These are phyloP conservation scores for Phytophthora parvispora DNA, from an alignment of 352 stramenopile genomes.

Conservation along the genomic window DNA sequence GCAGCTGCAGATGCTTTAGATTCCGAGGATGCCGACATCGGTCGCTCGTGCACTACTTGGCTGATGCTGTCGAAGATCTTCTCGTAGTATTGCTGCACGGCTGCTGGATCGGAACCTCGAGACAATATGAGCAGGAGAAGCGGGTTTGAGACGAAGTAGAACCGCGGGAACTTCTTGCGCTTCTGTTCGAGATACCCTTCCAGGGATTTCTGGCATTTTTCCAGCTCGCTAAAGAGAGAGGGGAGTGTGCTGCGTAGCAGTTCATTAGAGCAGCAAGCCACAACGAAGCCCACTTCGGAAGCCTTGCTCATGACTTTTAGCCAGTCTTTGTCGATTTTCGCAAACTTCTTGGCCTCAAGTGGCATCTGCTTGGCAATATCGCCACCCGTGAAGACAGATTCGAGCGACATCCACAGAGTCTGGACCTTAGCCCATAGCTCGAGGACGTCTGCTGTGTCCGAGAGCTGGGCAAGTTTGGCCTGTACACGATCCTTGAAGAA, in stretches of 20 bases:
- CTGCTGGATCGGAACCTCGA: conserved; percentile 81
- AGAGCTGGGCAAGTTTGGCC: conserved; percentile 83
- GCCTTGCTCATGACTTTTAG: conserved; percentile 92
- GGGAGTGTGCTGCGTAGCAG: conserved; percentile 86
- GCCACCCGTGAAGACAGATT: conserved; percentile 93
- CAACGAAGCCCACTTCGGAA: conserved; percentile 80
- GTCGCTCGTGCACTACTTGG: conserved; percentile 77
- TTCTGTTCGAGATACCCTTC: conserved; percentile 95
- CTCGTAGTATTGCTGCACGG: conserved; percentile 90
- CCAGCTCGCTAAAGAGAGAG: conserved; percentile 90
- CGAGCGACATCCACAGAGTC: conserved; percentile 91
- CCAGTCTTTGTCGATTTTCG: conserved; percentile 95
- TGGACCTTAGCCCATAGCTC: conserved; percentile 95
- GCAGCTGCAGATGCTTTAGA: conserved; percentile 12
- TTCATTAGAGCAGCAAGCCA: conserved; percentile 88
- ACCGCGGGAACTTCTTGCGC: conserved; percentile 91
- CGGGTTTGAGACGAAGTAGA: conserved; percentile 96
- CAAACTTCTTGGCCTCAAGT: conserved; percentile 93
- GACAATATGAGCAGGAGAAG: conserved; percentile 91
- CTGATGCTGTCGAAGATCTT: conserved; percentile 90
- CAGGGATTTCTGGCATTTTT: conserved; percentile 94
- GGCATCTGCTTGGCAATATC: conserved; percentile 96
- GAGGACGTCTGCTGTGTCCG: conserved; percentile 90
- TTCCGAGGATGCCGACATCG: conserved; percentile 11
- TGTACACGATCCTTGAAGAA: conserved; percentile 90